phyloP scores from a whole-genome alignment of 257 asterid species.

The Nicotiana noctiflora region DNA sequence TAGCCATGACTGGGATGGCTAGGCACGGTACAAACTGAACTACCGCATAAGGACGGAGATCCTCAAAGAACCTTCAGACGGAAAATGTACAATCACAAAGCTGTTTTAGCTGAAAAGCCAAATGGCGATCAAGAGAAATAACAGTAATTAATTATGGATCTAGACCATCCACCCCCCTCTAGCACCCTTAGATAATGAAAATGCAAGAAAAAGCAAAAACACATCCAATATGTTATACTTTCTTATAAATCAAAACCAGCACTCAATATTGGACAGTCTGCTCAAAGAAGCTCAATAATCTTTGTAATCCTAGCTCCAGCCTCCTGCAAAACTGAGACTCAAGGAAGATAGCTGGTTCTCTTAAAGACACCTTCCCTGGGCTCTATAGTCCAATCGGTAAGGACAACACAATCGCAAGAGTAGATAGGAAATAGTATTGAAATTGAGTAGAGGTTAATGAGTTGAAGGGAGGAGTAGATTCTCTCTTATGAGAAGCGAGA shows the following conservation, averaged over 20 bases:
- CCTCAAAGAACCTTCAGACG: slow-evolving; percentile 62
- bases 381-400: too few relatives aligned
- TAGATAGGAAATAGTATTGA: too few relatives aligned
- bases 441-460: too few relatives aligned
- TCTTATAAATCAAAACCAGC: not conserved
- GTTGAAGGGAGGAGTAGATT: not conserved
- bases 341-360: too few relatives aligned
- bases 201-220: not conserved
- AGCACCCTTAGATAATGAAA: not conserved
- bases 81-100: slow-evolving; percentile 11
- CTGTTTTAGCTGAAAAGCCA: not conserved
- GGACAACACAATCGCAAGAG: too few relatives aligned
- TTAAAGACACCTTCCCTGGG: too few relatives aligned
- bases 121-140: not conserved
- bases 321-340: too few relatives aligned
- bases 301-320: not conserved
- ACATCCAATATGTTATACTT: not conserved
- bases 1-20: slow-evolving; percentile 87
- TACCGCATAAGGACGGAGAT: slow-evolving; percentile 93
- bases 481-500: not conserved
- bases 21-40: slow-evolving; percentile 86
- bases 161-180: not conserved
- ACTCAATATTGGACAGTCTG: too few relatives aligned
- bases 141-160: not conserved
- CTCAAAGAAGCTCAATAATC: too few relatives aligned